These are phyloP conservation scores for Taphrina wiesneri DNA, from an alignment of 1,139 yeast genomes.

Conservation along the genomic window DNA sequence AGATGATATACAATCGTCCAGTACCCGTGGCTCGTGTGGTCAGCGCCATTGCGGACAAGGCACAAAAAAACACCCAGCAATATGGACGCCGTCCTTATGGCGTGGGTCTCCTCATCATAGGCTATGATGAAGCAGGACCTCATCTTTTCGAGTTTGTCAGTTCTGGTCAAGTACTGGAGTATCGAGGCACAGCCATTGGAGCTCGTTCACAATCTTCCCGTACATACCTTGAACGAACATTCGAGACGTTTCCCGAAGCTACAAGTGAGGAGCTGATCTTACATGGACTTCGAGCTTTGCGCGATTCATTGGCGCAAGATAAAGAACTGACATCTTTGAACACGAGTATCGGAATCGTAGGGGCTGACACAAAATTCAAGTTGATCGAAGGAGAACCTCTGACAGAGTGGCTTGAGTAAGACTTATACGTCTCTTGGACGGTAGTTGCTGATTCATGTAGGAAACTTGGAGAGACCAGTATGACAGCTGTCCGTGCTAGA, in stretches of 20 bases:
- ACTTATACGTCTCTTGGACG: not conserved
- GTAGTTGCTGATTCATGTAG: not conserved
- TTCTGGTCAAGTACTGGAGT: constrained; percentile 88
- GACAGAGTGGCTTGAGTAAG: constrained; percentile 66
- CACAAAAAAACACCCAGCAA: constrained; percentile 93
- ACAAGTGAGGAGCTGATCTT: constrained; percentile 73
- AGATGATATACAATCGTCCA: constrained; percentile 84
- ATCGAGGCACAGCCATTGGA: constrained; percentile 93
- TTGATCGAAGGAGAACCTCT: constrained; percentile 85
- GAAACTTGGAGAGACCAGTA: constrained; percentile 38
- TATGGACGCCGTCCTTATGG: constrained; percentile 98
- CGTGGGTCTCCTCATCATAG: constrained; percentile 89
- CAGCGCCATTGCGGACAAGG: constrained; percentile 86
- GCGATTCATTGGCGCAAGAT: constrained; percentile 93
- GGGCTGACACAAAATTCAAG: constrained; percentile 71
- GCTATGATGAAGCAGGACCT: constrained; percentile 90
- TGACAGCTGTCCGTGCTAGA: constrained; percentile 38
- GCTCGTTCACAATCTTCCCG: constrained; percentile 98
- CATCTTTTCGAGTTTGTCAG: constrained; percentile 95
- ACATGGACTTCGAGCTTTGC: constrained; percentile 85
- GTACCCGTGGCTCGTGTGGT: constrained; percentile 83
- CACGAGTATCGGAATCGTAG: constrained; percentile 89
- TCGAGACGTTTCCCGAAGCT: constrained; percentile 60
- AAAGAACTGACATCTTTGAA: constrained; percentile 81
- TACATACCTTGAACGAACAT: constrained; percentile 86